These are phyloP conservation scores for Brassica incana DNA, from an alignment of 345 rosid species.

Conservation along the genomic window DNA sequence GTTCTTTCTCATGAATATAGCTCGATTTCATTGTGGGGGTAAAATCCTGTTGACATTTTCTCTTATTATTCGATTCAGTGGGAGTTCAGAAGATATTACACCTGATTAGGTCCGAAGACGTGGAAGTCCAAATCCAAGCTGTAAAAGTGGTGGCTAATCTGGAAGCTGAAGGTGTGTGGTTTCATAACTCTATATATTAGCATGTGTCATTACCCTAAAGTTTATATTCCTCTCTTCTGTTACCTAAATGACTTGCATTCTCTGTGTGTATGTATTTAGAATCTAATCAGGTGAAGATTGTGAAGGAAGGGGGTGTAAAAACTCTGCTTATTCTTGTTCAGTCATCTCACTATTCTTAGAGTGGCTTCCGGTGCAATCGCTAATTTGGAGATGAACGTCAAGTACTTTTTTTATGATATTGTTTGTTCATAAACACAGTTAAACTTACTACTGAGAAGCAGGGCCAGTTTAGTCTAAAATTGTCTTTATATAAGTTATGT, in stretches of 20 bases:
- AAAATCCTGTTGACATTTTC: slow-evolving; percentile 20
- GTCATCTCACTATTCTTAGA: slow-evolving; percentile 78
- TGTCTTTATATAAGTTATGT: too few relatives aligned
- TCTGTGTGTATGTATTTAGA: slow-evolving; percentile 48
- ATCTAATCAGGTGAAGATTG: slow-evolving; percentile 76
- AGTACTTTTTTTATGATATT: slow-evolving; percentile 9
- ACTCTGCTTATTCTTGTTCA: slow-evolving; percentile 68
- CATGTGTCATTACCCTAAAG: neutral
- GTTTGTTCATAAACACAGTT: neutral
- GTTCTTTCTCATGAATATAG: neutral
- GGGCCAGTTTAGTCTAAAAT: neutral
- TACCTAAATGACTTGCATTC: slow-evolving; percentile 11
- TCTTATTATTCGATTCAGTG: slow-evolving; percentile 47
- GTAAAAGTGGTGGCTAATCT: slow-evolving; percentile 94
- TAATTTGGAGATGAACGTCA: slow-evolving; percentile 95
- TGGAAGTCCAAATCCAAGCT: slow-evolving; percentile 88
- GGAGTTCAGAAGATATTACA: slow-evolving; percentile 85
- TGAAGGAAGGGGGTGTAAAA: slow-evolving; percentile 92
- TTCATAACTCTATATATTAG: slow-evolving; percentile 11
- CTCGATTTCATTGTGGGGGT: neutral
- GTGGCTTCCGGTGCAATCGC: slow-evolving; percentile 99
- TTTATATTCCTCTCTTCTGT: too few relatives aligned
- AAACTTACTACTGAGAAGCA: neutral
- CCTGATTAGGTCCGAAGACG: slow-evolving; percentile 72
- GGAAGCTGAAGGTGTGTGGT: slow-evolving; percentile 81